Base-by-base conservation (phyloP, 163 green algal genomes). In the Chlorella variabilis region DNA sequence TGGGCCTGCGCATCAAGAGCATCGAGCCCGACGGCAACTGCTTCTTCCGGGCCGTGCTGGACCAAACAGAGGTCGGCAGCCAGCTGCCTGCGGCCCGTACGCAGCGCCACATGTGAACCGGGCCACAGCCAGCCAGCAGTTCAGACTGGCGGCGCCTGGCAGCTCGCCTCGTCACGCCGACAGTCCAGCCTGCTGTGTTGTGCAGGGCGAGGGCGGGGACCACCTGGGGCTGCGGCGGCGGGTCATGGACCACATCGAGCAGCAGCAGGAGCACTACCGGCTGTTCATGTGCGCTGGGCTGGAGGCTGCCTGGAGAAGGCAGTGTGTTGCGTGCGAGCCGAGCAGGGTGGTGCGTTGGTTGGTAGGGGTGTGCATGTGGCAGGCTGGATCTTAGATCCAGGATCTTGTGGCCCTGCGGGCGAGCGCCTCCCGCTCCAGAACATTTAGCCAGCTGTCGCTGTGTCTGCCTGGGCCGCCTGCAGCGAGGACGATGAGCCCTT, bases 401-500 rank as follows among this genome's bases (percentile, higher is more conserved):
- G n/a, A n/a, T n/a, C n/a, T n/a, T n/a, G n/a, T n/a, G n/a, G n/a
- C n/a, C n/a, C n/a, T n/a, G n/a, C n/a, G n/a, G n/a, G n/a, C n/a
- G n/a, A n/a, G n/a, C n/a, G n/a, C n/a, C n/a, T n/a, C n/a, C n/a
- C n/a, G n/a, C n/a, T n/a, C n/a, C n/a, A n/a, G n/a, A n/a, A n/a
- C n/a, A n/a, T n/a, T n/a, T n/a, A n/a, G n/a, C n/a, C n/a, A n/a
- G n/a, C n/a, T n/a, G n/a, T n/a, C n/a, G n/a, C n/a, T n/a, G n/a
- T n/a, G n/a, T n/a, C n/a, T n/a, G 20, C 54, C 54, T 62, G 54
- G 15, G 56, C 56, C 2, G 15, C 4, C 17, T 38, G 39, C 75
- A 73, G 75, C 2, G 75, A 71, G 31, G 75, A 81, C 39, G 75
- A 81, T 7, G 75, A 81, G 75, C 75, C 75, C 1, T 81, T 81